Percentiles rank a stretch among this genome's conserved stretches.
phyloP scores from a whole-genome alignment of 345 rosid species.

The Syzygium jambos region DNA sequence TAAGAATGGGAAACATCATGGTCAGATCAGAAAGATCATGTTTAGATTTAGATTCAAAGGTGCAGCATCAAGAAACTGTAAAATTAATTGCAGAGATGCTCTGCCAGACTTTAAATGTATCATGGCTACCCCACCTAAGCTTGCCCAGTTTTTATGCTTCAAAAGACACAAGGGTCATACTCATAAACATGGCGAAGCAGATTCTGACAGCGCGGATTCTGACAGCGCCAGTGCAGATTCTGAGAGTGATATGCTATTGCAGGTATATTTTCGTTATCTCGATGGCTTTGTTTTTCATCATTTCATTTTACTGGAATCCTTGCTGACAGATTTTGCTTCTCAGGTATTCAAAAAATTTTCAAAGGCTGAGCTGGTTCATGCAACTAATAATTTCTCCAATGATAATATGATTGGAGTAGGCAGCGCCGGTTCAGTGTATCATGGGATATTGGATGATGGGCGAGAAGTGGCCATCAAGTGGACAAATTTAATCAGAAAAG shows the following conservation, averaged over 20 bases:
- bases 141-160: not conserved
- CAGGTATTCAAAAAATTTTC: constrained; percentile 3
- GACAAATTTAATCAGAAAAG: not conserved
- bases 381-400: constrained; percentile 1
- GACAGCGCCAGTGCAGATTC: not conserved
- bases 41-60: not conserved
- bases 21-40: not conserved
- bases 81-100: not conserved
- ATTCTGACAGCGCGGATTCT: not conserved
- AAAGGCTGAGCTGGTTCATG: not conserved
- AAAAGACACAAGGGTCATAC: fast-evolving
- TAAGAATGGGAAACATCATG: not conserved
- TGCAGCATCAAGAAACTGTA: not conserved
- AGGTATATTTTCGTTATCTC: not conserved
- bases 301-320: not conserved
- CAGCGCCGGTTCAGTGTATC: not conserved
- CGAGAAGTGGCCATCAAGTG: constrained; percentile 1
- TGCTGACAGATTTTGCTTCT: not conserved
- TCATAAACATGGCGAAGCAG: not conserved
- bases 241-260: not conserved
- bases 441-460: not conserved
- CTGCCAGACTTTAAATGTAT: fast-evolving
- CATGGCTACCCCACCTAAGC: not conserved
- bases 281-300: not conserved
- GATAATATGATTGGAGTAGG: not conserved